Evolutionary conservation across 768 basidiomycete genomes (phyloP).

Genomic region (Trametopsis cervina): DNA sequence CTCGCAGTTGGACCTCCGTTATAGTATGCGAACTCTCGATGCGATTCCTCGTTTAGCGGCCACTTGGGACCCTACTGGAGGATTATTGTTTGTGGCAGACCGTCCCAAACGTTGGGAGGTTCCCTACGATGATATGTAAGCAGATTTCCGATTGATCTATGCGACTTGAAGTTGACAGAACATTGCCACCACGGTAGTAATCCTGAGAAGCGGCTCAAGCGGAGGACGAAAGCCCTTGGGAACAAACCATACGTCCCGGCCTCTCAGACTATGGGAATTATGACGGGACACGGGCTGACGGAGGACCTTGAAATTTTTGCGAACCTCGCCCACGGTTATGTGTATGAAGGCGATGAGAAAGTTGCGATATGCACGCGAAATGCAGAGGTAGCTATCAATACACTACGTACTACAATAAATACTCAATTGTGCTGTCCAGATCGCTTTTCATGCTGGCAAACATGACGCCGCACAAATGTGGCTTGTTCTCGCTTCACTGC

Average conservation of each 20-base stretch:
- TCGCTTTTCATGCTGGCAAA: constrained; percentile 52
- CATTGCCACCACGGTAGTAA: constrained; percentile 7
- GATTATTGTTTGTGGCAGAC: constrained; percentile 62
- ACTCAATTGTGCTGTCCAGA: constrained; percentile 10
- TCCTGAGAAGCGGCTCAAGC: constrained; percentile 21
- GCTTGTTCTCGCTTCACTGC: constrained; percentile 53
- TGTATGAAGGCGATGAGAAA: constrained; percentile 43
- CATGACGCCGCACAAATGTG: constrained; percentile 56
- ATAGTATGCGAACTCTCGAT: constrained; percentile 58
- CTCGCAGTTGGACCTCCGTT: constrained; percentile 69
- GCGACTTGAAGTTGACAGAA: neutral
- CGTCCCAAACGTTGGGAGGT: constrained; percentile 47
- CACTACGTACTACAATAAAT: neutral
- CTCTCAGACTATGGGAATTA: constrained; percentile 54
- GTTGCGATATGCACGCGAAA: constrained; percentile 50
- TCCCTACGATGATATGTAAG: constrained; percentile 79
- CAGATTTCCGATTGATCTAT: constrained; percentile 9
- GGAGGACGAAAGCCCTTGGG: constrained; percentile 49
- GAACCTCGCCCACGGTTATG: constrained; percentile 57
- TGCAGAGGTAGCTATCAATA: constrained; percentile 36
- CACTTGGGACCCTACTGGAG: constrained; percentile 61
- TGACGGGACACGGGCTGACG: constrained; percentile 27
- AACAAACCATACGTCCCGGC: constrained; percentile 44
- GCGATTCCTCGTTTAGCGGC: constrained; percentile 54
- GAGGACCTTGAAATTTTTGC: constrained; percentile 45